phyloP scores from a whole-genome alignment of 306 rosid species.

The Pyrus betulifolia region DNA sequence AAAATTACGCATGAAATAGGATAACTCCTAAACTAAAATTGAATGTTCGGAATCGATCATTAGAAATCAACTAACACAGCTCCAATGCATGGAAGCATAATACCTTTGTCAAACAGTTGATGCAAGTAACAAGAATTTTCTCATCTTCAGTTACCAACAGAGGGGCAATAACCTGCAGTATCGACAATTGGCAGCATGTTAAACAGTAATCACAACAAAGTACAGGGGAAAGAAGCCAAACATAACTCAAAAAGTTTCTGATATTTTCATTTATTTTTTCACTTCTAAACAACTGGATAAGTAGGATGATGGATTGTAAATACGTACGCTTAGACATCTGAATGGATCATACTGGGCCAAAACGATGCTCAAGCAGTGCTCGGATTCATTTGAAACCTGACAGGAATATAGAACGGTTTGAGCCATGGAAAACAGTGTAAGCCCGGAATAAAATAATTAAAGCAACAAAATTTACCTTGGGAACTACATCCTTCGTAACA shows the following conservation, averaged over 20 bases:
- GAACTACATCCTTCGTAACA: constrained; percentile 64
- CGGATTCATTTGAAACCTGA: constrained; percentile 92
- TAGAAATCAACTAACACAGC: background rate
- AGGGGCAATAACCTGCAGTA: constrained; percentile 83
- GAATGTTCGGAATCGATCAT: background rate
- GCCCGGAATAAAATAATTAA: constrained; percentile 1
- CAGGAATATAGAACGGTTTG: constrained; percentile 11
- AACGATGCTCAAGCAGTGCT: constrained; percentile 76
- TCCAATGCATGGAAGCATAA: constrained; percentile 3
- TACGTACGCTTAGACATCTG: constrained; percentile 88
- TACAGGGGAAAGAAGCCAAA: background rate
- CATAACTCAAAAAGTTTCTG: background rate
- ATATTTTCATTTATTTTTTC: background rate
- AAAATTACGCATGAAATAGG: background rate
- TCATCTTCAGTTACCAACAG: constrained; percentile 87
- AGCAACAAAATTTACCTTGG: constrained; percentile 49
- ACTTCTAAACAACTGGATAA: background rate
- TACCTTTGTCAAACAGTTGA: constrained; percentile 95
- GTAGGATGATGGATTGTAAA: background rate
- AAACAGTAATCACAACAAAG: background rate
- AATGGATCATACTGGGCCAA: constrained; percentile 84
- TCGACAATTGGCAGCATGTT: constrained; percentile 8
- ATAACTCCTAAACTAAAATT: background rate
- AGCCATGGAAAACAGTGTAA: constrained; percentile 11
- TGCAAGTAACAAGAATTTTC: constrained; percentile 86